phyloP scores from a whole-genome alignment of 1,139 yeast genomes.

The Hemisphaericaspora xylofermentans region DNA sequence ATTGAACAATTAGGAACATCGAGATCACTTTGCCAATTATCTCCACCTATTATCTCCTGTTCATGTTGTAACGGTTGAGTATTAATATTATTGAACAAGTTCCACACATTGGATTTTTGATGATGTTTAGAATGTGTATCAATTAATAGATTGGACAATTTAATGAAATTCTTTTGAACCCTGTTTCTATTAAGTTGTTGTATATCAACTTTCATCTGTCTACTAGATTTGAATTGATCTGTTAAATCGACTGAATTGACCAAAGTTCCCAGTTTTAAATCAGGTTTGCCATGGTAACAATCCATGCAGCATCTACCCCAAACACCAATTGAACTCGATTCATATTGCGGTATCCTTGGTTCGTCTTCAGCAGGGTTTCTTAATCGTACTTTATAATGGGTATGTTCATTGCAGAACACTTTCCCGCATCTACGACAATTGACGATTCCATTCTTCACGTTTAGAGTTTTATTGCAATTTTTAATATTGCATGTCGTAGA shows the following conservation, averaged over 20 bases:
- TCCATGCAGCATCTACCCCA: conserved; percentile 71
- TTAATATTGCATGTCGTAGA: conserved; percentile 32
- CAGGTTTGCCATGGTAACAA: conserved; percentile 61
- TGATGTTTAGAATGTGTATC: conserved; percentile 17
- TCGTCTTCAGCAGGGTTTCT: conserved; percentile 29
- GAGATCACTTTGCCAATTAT: conserved; percentile 66
- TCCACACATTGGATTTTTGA: conserved; percentile 11
- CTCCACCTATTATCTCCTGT: conserved; percentile 36
- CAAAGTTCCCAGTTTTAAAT: conserved; percentile 42
- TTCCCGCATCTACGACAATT: conserved; percentile 75
- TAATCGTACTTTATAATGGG: conserved; percentile 49
- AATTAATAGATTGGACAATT: conserved; percentile 29
- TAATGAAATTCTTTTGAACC: conserved; percentile 63
- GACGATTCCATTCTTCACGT: conserved; percentile 50
- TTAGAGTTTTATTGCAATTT: conserved; percentile 41
- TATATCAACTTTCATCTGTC: conserved; percentile 44
- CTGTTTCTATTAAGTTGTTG: conserved; percentile 52
- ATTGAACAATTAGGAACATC: conserved; percentile 56
- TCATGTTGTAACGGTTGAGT: conserved; percentile 7
- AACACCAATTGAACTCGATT: conserved; percentile 40
- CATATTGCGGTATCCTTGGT: conserved; percentile 39
- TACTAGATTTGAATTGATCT: conserved; percentile 31
- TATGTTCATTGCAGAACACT: conserved; percentile 66
- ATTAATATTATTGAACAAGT: background rate
- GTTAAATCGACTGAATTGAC: conserved; percentile 50